Conservation (phyloP, 495 filamentous ascomycete genomes). For the Alectoria sarmentosa region DNA sequence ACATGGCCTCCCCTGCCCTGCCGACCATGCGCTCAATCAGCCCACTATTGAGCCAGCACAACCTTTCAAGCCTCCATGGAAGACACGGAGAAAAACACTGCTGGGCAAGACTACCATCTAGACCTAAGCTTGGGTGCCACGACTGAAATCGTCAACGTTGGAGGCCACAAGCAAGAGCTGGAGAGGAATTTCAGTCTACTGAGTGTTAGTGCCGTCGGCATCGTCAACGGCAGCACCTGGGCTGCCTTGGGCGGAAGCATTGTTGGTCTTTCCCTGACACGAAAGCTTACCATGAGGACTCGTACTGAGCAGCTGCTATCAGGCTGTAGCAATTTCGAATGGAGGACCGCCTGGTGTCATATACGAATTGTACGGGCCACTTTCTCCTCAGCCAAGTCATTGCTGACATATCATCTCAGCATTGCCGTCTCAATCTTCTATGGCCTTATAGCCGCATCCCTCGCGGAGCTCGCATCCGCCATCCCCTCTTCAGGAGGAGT, state of each 20-base stretch:
- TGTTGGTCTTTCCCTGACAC: slow-evolving; percentile 21
- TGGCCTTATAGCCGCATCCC: slow-evolving; percentile 46
- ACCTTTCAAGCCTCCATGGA: not conserved
- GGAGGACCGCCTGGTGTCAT: slow-evolving; percentile 44
- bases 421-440: slow-evolving; percentile 46
- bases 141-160: slow-evolving; percentile 38
- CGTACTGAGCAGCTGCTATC: not conserved
- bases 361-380: slow-evolving; percentile 43
- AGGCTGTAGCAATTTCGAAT: slow-evolving; percentile 34
- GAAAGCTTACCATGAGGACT: not conserved
- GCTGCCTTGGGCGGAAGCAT: slow-evolving; percentile 50
- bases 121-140: not conserved
- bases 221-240: slow-evolving; percentile 53
- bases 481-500: slow-evolving; percentile 76
- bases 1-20: not conserved
- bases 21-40: not conserved
- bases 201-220: slow-evolving; percentile 47
- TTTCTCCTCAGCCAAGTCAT: not conserved
- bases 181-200: slow-evolving; percentile 52
- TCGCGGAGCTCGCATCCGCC: slow-evolving; percentile 67
- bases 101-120: not conserved
- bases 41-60: not conserved
- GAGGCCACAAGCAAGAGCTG: slow-evolving; percentile 53
- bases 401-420: slow-evolving; percentile 25
- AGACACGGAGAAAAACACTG: not conserved